A percentile compares a stretch with the other conserved stretches of the same genome.
Evolutionary conservation across 2,329 filamentous ascomycete genomes (phyloP).

Genomic region (Xylariaceae sp.): DNA sequence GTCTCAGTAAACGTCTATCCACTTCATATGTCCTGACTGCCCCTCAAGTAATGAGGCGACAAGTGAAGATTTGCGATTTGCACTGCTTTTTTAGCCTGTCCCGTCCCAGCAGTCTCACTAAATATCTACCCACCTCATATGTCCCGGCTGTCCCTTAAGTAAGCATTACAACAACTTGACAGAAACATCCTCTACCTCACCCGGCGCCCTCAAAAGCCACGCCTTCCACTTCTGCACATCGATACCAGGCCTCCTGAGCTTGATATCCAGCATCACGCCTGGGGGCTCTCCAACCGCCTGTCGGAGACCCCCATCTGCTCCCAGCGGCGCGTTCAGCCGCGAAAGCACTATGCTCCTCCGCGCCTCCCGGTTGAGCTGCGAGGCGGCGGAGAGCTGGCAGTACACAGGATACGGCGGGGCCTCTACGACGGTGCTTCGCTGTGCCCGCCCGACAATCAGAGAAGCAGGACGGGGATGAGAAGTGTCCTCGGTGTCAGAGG

Average conservation of each 20-base stretch:
- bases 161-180: neutral
- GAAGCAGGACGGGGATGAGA: neutral
- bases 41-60: too few species aligned
- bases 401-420: conserved; percentile 16
- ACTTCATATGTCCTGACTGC: too few species aligned
- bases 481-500: neutral
- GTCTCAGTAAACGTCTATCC: too few species aligned
- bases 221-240: conserved; percentile 24
- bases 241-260: conserved; percentile 10
- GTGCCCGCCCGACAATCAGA: neutral
- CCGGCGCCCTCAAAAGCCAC: conserved; percentile 22
- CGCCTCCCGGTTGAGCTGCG: neutral
- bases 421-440: neutral
- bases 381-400: conserved; percentile 17
- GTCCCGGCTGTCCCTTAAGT: neutral
- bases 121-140: too few species aligned
- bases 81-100: too few species aligned
- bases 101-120: too few species aligned
- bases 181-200: conserved; percentile 4
- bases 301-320: neutral
- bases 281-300: neutral
- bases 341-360: conserved; percentile 21
- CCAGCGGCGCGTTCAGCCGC: conserved; percentile 5
- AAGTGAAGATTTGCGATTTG: too few species aligned
- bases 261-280: conserved; percentile 2